Base-by-base conservation (phyloP, 2,329 filamentous ascomycete species). In the Cercospora sp. region DNA sequence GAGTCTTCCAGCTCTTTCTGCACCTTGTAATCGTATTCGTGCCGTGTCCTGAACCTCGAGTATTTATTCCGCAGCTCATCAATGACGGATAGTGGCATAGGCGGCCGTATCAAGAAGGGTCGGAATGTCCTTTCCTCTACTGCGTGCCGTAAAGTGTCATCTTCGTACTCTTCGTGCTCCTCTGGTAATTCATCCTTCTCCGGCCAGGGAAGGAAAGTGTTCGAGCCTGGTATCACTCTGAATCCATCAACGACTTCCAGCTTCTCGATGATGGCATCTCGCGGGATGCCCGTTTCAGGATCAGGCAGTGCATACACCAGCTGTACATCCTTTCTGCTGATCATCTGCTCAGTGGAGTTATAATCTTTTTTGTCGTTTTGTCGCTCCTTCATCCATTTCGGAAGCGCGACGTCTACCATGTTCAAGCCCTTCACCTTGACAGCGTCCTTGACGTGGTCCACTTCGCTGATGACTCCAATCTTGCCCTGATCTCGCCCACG, bases 11-110 rank as follows among this genome's bases (percentile, higher is more conserved):
- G 81, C 78, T 88, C 83, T 83, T 89, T 90, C 80, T 84, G 81
- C 72, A 83, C 83, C 63, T 94, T 79, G 78, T 90, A 97, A 78
- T 90, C 90, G 57, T 86, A 82, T 71, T 93, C 91, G 81, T 97
- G 92, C 59, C 92, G 85, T 63, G 89, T 93, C 76, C 93, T 86
- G 87, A 94, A 95, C 75, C 86, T 88, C 73, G 90, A 91, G 85
- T 90, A 97, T 78, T 89, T 90, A 83, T 91, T 90, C 77, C 93
- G 87, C 77, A 98, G 84, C 84, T 98, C 94, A 78, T 97, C 89
- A 72, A 97, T 86, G 42, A 97, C 86, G n/a, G 80, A 82, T 31
- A 84, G 81, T 5, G 94, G 93, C 86, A 97, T 92, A 13, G 94
- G 94, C 28, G 91, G 86, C 16, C 86, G 84, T 30, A 93, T 83